phyloP scores from a whole-genome alignment of 371 early-diverging fungal species.

The Batrachochytrium dendrobatidis region DNA sequence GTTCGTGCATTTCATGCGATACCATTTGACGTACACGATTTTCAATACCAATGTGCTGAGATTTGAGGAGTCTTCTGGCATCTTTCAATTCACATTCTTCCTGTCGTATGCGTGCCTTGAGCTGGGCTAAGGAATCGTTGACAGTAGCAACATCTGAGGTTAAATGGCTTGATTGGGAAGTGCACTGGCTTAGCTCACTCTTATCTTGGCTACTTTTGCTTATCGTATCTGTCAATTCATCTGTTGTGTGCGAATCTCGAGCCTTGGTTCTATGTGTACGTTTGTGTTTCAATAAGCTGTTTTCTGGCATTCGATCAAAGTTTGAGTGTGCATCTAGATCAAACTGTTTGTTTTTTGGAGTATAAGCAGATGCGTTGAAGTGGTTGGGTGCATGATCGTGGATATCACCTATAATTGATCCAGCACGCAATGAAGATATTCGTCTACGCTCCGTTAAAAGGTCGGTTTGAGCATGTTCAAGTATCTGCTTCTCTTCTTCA shows the following conservation, averaged over 20 bases:
- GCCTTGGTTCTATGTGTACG: no score
- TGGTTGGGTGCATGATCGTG: background rate
- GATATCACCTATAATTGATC: background rate
- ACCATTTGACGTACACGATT: no score
- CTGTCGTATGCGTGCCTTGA: background rate
- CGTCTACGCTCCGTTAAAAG: slow-evolving; percentile 10
- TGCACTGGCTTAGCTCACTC: no score
- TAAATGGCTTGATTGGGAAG: no score
- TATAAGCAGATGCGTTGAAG: background rate
- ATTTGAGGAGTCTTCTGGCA: slow-evolving; percentile 13
- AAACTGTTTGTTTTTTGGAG: background rate
- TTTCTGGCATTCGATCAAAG: no score
- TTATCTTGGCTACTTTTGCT: no score
- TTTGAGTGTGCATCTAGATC: background rate
- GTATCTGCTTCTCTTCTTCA: slow-evolving; percentile 9
- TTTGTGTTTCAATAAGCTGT: no score
- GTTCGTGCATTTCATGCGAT: no score
- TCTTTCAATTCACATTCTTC: slow-evolving; percentile 12
- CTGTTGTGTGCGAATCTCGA: no score
- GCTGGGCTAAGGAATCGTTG: background rate
- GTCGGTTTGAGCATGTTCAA: slow-evolving; percentile 3
- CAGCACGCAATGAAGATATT: background rate
- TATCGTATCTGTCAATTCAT: no score
- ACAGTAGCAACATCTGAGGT: no score
- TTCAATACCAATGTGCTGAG: slow-evolving; percentile 10